Percentiles rank a stretch among this genome's conserved stretches.
These are phyloP conservation scores for Pseudogymnoascus sp. DNA, from an alignment of 2,329 filamentous ascomycete species.

Conservation along the genomic window DNA sequence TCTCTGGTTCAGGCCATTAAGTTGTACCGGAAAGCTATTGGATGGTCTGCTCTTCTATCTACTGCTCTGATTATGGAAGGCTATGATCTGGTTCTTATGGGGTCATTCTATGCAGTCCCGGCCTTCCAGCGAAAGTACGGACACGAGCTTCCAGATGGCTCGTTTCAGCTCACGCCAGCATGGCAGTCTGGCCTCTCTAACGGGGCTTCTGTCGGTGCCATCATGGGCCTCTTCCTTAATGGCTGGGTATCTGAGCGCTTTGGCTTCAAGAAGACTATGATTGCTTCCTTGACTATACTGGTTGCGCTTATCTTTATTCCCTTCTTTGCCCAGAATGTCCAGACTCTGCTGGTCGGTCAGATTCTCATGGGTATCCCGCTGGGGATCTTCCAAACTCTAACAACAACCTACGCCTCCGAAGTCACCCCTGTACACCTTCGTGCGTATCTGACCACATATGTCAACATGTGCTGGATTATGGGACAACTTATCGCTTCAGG, in stretches of 20 bases:
- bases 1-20: slow-evolving; percentile 7
- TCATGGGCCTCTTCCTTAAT: slow-evolving; percentile 34
- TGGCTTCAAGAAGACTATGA: slow-evolving; percentile 34
- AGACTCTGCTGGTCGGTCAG: slow-evolving; percentile 36
- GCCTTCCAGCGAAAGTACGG: slow-evolving; percentile 25
- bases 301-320: slow-evolving; percentile 38
- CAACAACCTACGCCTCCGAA: slow-evolving; percentile 25
- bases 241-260: slow-evolving; percentile 32
- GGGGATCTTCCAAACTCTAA: slow-evolving; percentile 38
- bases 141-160: slow-evolving; percentile 17
- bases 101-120: slow-evolving; percentile 28
- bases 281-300: slow-evolving; percentile 34
- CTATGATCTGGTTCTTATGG: slow-evolving; percentile 29
- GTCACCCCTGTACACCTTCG: slow-evolving; percentile 26
- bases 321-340: slow-evolving; percentile 38
- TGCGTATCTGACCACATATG: slow-evolving; percentile 35
- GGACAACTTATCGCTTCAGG: slow-evolving; percentile 41
- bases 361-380: slow-evolving; percentile 26
- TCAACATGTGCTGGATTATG: slow-evolving; percentile 46
- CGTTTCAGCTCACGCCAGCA: slow-evolving; percentile 32
- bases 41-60: slow-evolving; percentile 29
- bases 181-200: slow-evolving; percentile 37
- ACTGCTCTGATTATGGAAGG: slow-evolving; percentile 32
- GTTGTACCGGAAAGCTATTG: slow-evolving; percentile 12
- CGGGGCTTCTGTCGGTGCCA: slow-evolving; percentile 32